These are phyloP conservation scores for Neofusicoccum kwambonambiense DNA, from an alignment of 2,329 filamentous ascomycete genomes.

Conservation along the genomic window DNA sequence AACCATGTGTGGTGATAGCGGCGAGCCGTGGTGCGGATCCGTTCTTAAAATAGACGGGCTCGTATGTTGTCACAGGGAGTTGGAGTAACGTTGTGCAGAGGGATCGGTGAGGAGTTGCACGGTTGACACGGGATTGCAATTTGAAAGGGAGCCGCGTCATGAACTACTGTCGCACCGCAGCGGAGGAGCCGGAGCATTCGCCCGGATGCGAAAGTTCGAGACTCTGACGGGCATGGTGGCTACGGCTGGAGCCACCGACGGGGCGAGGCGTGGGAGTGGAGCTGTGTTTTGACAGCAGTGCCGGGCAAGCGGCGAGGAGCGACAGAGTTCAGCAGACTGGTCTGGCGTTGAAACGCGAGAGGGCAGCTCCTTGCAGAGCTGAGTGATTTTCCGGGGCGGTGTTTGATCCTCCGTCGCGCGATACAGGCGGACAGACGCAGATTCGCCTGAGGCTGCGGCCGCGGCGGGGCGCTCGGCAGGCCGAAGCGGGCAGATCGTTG, in stretches of 20 bases:
- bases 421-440: not conserved
- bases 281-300: not conserved
- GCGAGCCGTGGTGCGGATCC: not conserved
- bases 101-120: not conserved
- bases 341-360: not conserved
- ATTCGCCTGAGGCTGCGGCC: not conserved
- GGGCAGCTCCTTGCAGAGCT: slow-evolving; percentile 10
- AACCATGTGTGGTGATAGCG: not conserved
- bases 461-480: not conserved
- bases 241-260: too few species aligned
- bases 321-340: not conserved
- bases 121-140: not conserved
- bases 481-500: slow-evolving; percentile 2
- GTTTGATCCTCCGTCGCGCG: slow-evolving; percentile 1
- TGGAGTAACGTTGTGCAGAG: not conserved
- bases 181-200: too few species aligned
- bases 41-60: not conserved
- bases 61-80: not conserved
- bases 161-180: too few species aligned
- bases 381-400: slow-evolving; percentile 4
- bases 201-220: too few species aligned
- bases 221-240: too few species aligned
- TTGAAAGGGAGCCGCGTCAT: not conserved
- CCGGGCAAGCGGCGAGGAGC: not conserved
- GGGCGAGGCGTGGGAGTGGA: not conserved